Evolutionary conservation across 441 rosid genomes (phyloP), one percentile per base, ranked within the genome.

Genomic region (Omphalea diandra): DNA sequence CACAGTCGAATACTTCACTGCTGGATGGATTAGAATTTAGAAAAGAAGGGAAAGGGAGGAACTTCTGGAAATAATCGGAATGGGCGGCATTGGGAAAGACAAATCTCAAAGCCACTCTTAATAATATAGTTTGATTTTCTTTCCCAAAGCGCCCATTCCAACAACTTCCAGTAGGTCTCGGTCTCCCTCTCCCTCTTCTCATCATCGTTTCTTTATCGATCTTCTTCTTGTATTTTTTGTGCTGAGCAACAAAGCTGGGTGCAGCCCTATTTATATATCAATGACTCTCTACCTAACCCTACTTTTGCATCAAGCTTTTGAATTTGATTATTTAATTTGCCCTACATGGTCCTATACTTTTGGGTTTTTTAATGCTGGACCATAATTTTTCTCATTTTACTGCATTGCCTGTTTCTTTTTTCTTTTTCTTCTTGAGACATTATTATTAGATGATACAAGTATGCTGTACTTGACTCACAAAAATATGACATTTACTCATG

Each of bases 181-280:
- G 8, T 67, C 71, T 67, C 71, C 70, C 70, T 27, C 17, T 67
- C 50, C 70, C 36, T 0, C 35, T 64, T 36, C 49, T 24, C 50
- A 24, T 32, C 7, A 0, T 11, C 61, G n/a, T 63, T 5, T 0
- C 0, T 12, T 40, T n/a, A n/a, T n/a, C n/a, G 4, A 12, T 27
- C 1, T 2, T 1, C 3, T 17, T 44, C 24, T 6, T 1, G 7
- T 26, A 55, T 33, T 7, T 27, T 26, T 12, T 55, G 59, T 35
- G 29, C n/a, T n/a, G n/a, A n/a, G n/a, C 59, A 11, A 3, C n/a
- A 12, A n/a, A 1, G 15, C 17, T 3, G 1, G 27, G 4, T 17
- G 33, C 1, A 56, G 35, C 26, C 14, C 43, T 59, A 36, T 59
- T 35, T 59, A 33, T 59, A 59, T 57, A n/a, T n/a, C 22, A n/a